Conservation (phyloP, 2,329 filamentous ascomycete species). For the Xylariaceae sp. region DNA sequence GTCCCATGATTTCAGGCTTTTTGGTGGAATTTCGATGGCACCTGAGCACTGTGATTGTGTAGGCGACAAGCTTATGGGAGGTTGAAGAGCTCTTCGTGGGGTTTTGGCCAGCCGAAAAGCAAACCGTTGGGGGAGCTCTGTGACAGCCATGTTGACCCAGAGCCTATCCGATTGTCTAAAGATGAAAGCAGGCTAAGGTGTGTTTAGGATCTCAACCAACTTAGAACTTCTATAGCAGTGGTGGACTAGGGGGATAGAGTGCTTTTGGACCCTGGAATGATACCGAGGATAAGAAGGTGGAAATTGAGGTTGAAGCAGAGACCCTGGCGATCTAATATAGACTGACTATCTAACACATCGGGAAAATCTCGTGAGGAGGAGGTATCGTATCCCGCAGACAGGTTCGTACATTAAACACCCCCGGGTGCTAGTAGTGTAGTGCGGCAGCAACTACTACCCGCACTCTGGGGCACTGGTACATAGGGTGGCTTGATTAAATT, state of each 20-base stretch:
- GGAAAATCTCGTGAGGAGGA: conserved; percentile 36
- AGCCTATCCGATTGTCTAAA: background rate
- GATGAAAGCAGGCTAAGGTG: conserved; percentile 2
- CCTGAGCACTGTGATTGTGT: background rate
- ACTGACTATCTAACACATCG: conserved; percentile 36
- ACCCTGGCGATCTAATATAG: conserved; percentile 39
- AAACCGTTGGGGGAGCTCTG: background rate
- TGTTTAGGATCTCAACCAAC: conserved; percentile 8
- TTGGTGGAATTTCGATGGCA: background rate
- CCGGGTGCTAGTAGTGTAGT: conserved; percentile 33
- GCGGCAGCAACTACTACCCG: conserved; percentile 25
- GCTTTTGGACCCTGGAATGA: conserved; percentile 33
- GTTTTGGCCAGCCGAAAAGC: background rate
- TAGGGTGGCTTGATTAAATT: conserved; percentile 25
- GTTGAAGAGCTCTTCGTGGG: background rate
- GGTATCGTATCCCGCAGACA: conserved; percentile 30
- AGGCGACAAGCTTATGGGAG: background rate
- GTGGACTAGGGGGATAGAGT: conserved; percentile 22
- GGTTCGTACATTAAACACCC: conserved; percentile 33
- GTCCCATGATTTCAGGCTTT: background rate
- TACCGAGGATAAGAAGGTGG: conserved; percentile 28
- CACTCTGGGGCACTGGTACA: conserved; percentile 29
- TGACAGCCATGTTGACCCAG: conserved; percentile 9
- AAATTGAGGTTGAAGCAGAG: conserved; percentile 21
- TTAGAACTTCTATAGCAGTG: background rate